Evolutionary conservation across 164 flowering plant species (phyloP), one percentile per base, ranked within the genome.

Genomic region (Umbilicus rupestris): DNA sequence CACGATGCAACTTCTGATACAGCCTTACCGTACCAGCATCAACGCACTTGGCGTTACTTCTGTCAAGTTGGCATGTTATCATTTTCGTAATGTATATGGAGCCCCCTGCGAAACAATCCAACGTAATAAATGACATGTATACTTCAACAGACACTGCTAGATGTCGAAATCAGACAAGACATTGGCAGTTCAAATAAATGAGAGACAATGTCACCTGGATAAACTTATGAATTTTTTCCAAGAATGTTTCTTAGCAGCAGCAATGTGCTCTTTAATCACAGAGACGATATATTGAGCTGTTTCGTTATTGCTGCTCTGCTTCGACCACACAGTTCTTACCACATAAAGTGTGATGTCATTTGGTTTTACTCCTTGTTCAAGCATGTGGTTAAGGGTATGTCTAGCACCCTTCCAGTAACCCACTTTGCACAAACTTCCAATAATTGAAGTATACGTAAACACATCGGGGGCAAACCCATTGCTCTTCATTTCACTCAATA

Each of bases 401-500:
- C 22, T 46, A 19, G 50, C 50, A 17, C 50, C 50, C 4, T 46
- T 46, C 50, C 50, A 46, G 50, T 46, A 20, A 46, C 50, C 22
- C 17, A 16, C 20, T 17, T 46, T 46, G 50, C 50, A 46, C 50
- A 66, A 37, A 52, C 46, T 44, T 37, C 58, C 62, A 35, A 66
- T 55, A 30, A 66, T 66, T 14, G 37, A 30, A 47, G 49, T 66
- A 39, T 26, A 66, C 0, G 59, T 22, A 47, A 52, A 50, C 37
- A 49, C 17, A 12, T 65, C 67, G 11, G n/a, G 67, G 2, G 44
- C 28, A 20, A 47, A 39, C 12, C 69, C 62, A 59, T 66, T 66
- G 42, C 41, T 44, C 41, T 52, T 31, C 69, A 66, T 66, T 66
- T 66, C 47, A 59, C 24, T 16, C 17, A 66, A 14, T 30, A 50